Conservation (phyloP, 2,329 filamentous ascomycete species). For the Cercospora brassicicola region DNA sequence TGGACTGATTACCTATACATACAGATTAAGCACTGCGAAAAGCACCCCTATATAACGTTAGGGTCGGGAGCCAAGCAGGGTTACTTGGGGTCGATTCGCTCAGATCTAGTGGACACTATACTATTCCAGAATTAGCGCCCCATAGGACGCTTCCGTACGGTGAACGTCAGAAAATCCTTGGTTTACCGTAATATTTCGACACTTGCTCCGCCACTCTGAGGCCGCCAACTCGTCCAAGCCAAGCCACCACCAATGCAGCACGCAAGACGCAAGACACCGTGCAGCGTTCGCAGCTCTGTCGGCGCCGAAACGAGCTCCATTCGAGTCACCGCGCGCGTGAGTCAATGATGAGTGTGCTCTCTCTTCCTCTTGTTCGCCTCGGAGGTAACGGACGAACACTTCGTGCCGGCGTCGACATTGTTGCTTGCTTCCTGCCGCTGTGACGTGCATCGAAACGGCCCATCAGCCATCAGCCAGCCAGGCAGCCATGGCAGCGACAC, state of each 20-base stretch:
- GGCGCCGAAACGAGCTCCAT: neutral
- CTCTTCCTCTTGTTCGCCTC: neutral
- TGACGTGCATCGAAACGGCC: neutral
- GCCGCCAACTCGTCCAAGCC: neutral
- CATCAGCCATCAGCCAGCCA: neutral
- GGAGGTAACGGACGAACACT: neutral
- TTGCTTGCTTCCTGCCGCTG: neutral
- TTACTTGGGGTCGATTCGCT: no score
- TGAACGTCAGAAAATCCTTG: no score
- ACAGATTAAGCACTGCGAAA: no score
- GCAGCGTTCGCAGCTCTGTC: neutral
- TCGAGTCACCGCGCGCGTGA: neutral
- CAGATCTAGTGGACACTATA: no score
- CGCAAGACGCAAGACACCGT: neutral
- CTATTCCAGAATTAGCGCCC: no score
- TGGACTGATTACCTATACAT: no score
- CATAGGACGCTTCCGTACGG: no score
- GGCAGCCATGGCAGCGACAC: neutral
- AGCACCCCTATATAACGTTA: no score
- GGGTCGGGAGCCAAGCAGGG: no score
- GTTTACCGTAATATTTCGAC: no score
- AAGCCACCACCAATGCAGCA: neutral
- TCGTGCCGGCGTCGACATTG: neutral
- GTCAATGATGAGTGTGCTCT: neutral
- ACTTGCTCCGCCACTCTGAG: neutral